A percentile compares a stretch with the other conserved stretches of the same genome.
Evolutionary conservation across 805 yeast species (phyloP).

Genomic region (Peterozyma toletana): DNA sequence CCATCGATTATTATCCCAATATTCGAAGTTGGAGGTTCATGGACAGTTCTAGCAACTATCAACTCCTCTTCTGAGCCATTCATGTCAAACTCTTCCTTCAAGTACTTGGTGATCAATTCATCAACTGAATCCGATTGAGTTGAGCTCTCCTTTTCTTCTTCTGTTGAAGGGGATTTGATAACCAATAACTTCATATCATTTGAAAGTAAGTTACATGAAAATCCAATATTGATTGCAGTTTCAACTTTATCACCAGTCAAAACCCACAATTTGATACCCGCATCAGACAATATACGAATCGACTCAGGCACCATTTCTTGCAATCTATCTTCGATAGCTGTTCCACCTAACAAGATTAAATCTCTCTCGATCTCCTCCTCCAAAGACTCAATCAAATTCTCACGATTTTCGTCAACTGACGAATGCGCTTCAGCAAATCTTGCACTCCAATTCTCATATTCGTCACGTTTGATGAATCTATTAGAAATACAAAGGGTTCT

Average conservation of each 20-base stretch:
- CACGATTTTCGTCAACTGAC: slow-evolving; percentile 52
- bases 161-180: slow-evolving; percentile 52
- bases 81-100: slow-evolving; percentile 49
- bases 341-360: slow-evolving; percentile 65
- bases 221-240: slow-evolving; percentile 83
- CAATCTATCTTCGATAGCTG: slow-evolving; percentile 79
- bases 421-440: slow-evolving; percentile 62
- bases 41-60: slow-evolving; percentile 46
- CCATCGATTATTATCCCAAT: slow-evolving; percentile 76
- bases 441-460: slow-evolving; percentile 55
- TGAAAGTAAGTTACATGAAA: slow-evolving; percentile 71
- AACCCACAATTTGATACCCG: slow-evolving; percentile 83
- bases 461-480: slow-evolving; percentile 53
- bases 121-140: slow-evolving; percentile 12
- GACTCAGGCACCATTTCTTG: slow-evolving; percentile 87
- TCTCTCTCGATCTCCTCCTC: slow-evolving; percentile 70
- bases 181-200: slow-evolving; percentile 72
- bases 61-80: slow-evolving; percentile 53
- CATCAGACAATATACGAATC: slow-evolving; percentile 58
- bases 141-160: slow-evolving; percentile 21
- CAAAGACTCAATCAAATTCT: slow-evolving; percentile 64
- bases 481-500: slow-evolving; percentile 79
- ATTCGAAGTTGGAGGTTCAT: slow-evolving; percentile 60
- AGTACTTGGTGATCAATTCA: slow-evolving; percentile 41
- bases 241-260: slow-evolving; percentile 87